Conservation (phyloP, 768 basidiomycete species). For the Flagelloscypha sp. region DNA sequence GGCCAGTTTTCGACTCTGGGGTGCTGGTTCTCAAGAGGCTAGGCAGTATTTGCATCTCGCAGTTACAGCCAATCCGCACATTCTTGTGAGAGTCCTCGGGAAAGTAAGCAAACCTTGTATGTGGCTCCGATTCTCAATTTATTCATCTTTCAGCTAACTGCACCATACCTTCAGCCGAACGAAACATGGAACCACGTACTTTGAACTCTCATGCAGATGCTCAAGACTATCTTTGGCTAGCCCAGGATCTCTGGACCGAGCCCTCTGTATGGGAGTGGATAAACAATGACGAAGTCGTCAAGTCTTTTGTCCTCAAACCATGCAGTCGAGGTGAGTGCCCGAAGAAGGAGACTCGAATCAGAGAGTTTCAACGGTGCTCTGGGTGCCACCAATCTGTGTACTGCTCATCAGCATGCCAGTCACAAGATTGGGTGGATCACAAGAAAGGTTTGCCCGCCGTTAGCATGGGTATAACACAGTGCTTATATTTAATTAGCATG, state of each 20-base stretch:
- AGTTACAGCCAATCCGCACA: slow-evolving; percentile 16
- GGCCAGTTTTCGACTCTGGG: slow-evolving; percentile 23
- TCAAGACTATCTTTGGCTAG: slow-evolving; percentile 26
- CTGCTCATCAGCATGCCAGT: no score
- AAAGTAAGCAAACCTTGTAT: slow-evolving; percentile 20
- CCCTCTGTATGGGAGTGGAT: slow-evolving; percentile 23
- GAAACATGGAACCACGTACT: slow-evolving; percentile 13
- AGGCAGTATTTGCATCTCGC: slow-evolving; percentile 22
- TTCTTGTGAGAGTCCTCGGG: slow-evolving; percentile 22
- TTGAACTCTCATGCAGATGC: slow-evolving; percentile 23
- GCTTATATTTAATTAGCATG: no score
- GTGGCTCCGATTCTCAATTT: slow-evolving; percentile 1
- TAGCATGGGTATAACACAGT: no score
- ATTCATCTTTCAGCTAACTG: background rate
- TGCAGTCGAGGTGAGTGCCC: slow-evolving; percentile 26
- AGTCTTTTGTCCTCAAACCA: slow-evolving; percentile 21
- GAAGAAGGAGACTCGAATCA: slow-evolving; percentile 22
- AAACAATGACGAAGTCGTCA: slow-evolving; percentile 20
- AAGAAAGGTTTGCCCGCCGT: no score
- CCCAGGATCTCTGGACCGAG: slow-evolving; percentile 24
- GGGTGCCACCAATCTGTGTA: slow-evolving; percentile 27
- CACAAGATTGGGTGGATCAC: no score
- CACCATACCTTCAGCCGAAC: slow-evolving; percentile 11
- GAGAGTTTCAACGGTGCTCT: slow-evolving; percentile 33
- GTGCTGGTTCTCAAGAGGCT: slow-evolving; percentile 17